phyloP scores from a whole-genome alignment of 495 filamentous ascomycete species.

The Podospora conica region DNA sequence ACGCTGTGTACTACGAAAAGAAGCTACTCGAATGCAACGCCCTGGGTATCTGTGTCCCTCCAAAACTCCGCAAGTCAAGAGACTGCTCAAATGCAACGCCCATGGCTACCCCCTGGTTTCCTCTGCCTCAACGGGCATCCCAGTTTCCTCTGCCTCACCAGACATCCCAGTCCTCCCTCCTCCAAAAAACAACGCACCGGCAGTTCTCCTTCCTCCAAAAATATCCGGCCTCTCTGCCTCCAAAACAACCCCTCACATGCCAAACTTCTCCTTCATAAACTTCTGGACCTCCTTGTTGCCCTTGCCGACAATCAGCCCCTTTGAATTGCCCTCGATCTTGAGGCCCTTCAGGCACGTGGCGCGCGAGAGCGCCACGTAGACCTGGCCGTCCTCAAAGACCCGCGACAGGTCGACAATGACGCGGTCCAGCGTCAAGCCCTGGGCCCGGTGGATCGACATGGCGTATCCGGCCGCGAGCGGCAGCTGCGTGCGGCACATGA shows the following conservation, averaged over 20 bases:
- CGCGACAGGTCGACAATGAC: constrained; percentile 81
- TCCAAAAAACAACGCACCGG: neutral
- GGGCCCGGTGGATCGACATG: constrained; percentile 88
- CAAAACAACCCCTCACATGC: neutral
- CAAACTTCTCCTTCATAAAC: constrained; percentile 21
- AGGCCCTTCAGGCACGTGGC: constrained; percentile 76
- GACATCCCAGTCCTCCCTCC: no score
- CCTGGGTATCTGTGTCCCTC: no score
- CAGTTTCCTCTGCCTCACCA: no score
- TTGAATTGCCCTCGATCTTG: constrained; percentile 31
- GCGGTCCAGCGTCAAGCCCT: constrained; percentile 85
- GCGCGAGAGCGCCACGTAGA: constrained; percentile 70
- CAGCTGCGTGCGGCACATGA: constrained; percentile 70
- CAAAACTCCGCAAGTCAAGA: no score
- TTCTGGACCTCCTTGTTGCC: constrained; percentile 16
- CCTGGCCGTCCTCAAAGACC: constrained; percentile 86
- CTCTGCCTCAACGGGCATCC: no score
- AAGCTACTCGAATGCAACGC: neutral
- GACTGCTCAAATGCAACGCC: neutral
- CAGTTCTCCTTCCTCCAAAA: no score
- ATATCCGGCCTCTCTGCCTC: no score
- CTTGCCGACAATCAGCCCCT: constrained; percentile 16
- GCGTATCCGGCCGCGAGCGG: constrained; percentile 91
- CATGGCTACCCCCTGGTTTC: neutral
- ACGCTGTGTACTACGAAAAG: neutral